Evolutionary conservation across 2,329 filamentous ascomycete species (phyloP).

Genomic region (Microsporum audouinii): DNA sequence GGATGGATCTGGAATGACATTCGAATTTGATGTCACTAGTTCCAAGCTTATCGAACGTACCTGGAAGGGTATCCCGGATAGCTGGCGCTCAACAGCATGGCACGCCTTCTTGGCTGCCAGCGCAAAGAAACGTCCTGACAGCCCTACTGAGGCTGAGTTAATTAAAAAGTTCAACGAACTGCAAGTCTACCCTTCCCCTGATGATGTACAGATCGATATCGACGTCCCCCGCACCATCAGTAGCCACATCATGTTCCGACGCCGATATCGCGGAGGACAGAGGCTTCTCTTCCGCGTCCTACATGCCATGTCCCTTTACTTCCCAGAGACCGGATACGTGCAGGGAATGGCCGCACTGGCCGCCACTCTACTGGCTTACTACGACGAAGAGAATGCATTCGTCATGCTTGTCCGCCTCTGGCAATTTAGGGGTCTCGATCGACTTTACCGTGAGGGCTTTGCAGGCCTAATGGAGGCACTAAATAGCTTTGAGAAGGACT

Average conservation of each 20-base stretch:
- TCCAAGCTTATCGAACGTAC: slow-evolving; percentile 81
- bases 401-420: slow-evolving; percentile 95
- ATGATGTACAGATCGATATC: slow-evolving; percentile 93
- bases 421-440: slow-evolving; percentile 74
- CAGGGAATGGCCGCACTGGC: slow-evolving; percentile 95
- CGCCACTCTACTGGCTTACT: slow-evolving; percentile 89
- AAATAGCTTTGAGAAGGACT: slow-evolving; percentile 70
- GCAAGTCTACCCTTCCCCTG: slow-evolving; percentile 62
- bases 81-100: slow-evolving; percentile 89
- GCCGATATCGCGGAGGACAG: slow-evolving; percentile 83
- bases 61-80: slow-evolving; percentile 96
- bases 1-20: slow-evolving; percentile 50
- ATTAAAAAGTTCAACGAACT: slow-evolving; percentile 61
- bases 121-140: slow-evolving; percentile 52
- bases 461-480: slow-evolving; percentile 75
- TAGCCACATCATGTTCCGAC: slow-evolving; percentile 93
- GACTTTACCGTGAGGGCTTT: slow-evolving; percentile 75
- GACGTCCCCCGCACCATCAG: slow-evolving; percentile 93
- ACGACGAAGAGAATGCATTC: slow-evolving; percentile 87
- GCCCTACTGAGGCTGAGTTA: slow-evolving; percentile 58
- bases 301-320: slow-evolving; percentile 83
- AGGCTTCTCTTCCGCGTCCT: slow-evolving; percentile 83
- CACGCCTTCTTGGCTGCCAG: slow-evolving; percentile 78
- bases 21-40: slow-evolving; percentile 70
- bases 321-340: slow-evolving; percentile 84